Evolutionary conservation across 2,329 filamentous ascomycete species (phyloP).

Genomic region (Sarocladiaceae sp.): DNA sequence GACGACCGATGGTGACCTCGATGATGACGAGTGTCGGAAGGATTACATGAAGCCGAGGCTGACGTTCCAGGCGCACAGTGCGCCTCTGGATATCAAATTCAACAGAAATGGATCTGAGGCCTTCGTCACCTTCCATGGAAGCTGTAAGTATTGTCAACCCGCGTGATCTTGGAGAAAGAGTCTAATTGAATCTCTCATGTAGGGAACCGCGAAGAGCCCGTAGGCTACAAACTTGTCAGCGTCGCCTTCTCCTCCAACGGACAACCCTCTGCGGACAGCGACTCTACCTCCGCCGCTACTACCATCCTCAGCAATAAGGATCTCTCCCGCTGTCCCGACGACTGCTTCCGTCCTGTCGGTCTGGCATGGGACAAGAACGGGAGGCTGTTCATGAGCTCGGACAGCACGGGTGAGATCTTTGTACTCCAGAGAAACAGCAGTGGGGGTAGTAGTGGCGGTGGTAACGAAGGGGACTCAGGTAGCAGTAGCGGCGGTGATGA

Average conservation of each 20-base stretch:
- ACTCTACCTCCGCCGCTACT: conserved; percentile 40
- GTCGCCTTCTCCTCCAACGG: conserved; percentile 35
- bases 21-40: conserved; percentile 37
- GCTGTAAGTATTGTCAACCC: conserved; percentile 43
- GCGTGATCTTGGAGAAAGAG: not conserved
- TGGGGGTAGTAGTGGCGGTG: conserved; percentile 11
- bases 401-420: conserved; percentile 60
- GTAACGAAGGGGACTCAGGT: conserved; percentile 1
- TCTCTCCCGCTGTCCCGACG: conserved; percentile 42
- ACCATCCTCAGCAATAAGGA: conserved; percentile 52
- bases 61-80: conserved; percentile 58
- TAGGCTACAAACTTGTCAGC: conserved; percentile 39
- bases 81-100: conserved; percentile 68
- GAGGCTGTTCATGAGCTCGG: conserved; percentile 56
- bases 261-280: conserved; percentile 29
- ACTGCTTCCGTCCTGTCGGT: conserved; percentile 58
- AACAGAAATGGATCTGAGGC: conserved; percentile 48
- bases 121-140: conserved; percentile 66
- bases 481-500: conserved; percentile 6
- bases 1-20: conserved; percentile 28
- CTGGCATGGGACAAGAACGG: conserved; percentile 45
- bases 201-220: conserved; percentile 36
- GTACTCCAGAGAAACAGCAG: conserved; percentile 32
- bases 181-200: conserved; percentile 8
- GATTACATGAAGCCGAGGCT: conserved; percentile 46